Evolutionary conservation across 805 yeast species (phyloP).

Genomic region (Metschnikowia similis): DNA sequence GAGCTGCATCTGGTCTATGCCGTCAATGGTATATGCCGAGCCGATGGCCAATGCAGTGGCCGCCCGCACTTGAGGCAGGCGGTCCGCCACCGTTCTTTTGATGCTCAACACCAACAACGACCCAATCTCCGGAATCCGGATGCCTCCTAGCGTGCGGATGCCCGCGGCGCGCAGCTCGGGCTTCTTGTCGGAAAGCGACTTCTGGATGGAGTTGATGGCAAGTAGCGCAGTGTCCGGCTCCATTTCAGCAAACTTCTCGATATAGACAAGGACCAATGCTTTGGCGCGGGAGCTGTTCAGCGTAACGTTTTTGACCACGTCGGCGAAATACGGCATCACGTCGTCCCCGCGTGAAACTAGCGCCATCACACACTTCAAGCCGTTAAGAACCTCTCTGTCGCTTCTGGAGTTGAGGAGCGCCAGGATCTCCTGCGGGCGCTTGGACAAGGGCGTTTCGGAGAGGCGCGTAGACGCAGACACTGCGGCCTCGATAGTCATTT

Average conservation of each 20-base stretch:
- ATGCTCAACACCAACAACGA: constrained; percentile 76
- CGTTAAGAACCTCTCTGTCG: constrained; percentile 48
- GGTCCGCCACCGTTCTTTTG: constrained; percentile 63
- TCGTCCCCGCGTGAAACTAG: constrained; percentile 38
- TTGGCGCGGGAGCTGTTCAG: constrained; percentile 60
- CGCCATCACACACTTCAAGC: constrained; percentile 41
- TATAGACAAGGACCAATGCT: constrained; percentile 70
- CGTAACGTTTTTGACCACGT: constrained; percentile 83
- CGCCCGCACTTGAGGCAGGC: constrained; percentile 71
- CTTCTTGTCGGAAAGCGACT: constrained; percentile 64
- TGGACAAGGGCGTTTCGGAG: constrained; percentile 57
- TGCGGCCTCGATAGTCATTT: constrained; percentile 77
- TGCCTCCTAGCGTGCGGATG: constrained; percentile 76
- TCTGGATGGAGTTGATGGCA: constrained; percentile 89
- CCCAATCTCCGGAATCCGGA: constrained; percentile 72
- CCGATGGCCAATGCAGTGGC: constrained; percentile 75
- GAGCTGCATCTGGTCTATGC: constrained; percentile 46
- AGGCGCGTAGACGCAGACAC: constrained; percentile 67
- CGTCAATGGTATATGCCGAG: constrained; percentile 43
- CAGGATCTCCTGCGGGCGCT: constrained; percentile 62
- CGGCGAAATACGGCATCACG: constrained; percentile 59
- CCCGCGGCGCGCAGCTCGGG: constrained; percentile 70
- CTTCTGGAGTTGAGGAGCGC: constrained; percentile 62
- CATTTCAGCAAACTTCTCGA: constrained; percentile 70
- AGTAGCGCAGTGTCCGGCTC: constrained; percentile 89